phyloP scores from a whole-genome alignment of 1,284 basidiomycete genomes.

The Apiotrichum porosum region DNA sequence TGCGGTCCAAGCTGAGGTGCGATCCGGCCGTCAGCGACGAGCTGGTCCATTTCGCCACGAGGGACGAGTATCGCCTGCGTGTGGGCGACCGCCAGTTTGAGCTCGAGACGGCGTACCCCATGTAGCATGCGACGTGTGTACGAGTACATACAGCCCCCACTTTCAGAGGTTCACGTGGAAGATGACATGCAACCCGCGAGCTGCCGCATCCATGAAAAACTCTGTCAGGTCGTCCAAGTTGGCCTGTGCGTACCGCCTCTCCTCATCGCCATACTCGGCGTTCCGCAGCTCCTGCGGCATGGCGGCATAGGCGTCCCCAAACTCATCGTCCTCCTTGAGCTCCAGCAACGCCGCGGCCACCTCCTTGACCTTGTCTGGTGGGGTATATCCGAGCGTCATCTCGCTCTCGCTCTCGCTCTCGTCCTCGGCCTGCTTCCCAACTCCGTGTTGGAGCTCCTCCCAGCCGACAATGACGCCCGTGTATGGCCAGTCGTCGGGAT shows the following conservation, averaged over 20 bases:
- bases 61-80: too few relatives aligned
- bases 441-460: background rate
- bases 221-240: background rate
- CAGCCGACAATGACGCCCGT: background rate
- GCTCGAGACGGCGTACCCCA: too few relatives aligned
- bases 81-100: too few relatives aligned
- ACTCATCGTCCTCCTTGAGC: background rate
- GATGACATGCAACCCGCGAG: background rate
- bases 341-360: background rate
- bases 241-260: background rate
- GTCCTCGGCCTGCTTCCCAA: too few relatives aligned
- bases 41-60: too few relatives aligned
- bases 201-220: background rate
- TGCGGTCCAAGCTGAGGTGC: too few relatives aligned
- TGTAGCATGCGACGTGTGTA: too few relatives aligned
- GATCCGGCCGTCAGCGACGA: too few relatives aligned
- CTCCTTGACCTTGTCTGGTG: background rate
- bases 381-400: background rate
- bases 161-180: conserved; percentile 1
- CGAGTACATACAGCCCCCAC: too few relatives aligned
- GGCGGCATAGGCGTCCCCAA: background rate
- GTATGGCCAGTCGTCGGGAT: background rate
- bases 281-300: background rate
- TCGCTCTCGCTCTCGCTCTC: background rate
- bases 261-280: background rate